Conservation (phyloP, 805 yeast species). For the Teunomyces lycoperdinae region DNA sequence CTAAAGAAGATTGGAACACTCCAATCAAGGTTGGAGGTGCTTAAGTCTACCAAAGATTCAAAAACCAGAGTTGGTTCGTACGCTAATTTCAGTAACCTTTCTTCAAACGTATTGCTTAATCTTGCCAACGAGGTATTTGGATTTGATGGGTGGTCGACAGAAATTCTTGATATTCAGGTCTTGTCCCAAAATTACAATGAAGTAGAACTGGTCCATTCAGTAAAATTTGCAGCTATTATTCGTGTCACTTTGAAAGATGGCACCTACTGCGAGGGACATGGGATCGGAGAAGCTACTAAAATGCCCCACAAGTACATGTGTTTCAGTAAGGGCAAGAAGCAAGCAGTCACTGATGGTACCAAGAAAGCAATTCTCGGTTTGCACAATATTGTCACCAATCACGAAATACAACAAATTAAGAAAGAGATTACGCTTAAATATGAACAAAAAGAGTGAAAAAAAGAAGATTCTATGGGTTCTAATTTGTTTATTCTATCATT, state of each 20-base stretch:
- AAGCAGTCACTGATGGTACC: conserved; percentile 46
- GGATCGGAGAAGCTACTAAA: conserved; percentile 35
- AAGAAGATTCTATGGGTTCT: neutral
- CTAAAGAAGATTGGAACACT: conserved; percentile 45
- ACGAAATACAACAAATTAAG: conserved; percentile 18
- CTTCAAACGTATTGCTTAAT: conserved; percentile 27
- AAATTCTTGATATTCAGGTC: conserved; percentile 26
- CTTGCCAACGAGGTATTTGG: conserved; percentile 55
- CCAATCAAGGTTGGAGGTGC: conserved; percentile 44
- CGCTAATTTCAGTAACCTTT: neutral
- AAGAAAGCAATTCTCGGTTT: conserved; percentile 41
- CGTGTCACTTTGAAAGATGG: conserved; percentile 44
- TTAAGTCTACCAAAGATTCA: conserved; percentile 18
- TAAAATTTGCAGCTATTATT: conserved; percentile 27
- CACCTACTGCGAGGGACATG: conserved; percentile 34
- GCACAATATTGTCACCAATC: conserved; percentile 21
- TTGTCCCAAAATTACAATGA: conserved; percentile 20
- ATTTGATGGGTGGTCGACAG: conserved; percentile 55
- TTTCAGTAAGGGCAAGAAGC: conserved; percentile 42
- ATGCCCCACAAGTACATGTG: conserved; percentile 33
- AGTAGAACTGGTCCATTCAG: conserved; percentile 18
- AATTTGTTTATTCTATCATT: neutral
- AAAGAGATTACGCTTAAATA: neutral
- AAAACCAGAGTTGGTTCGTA: conserved; percentile 5
- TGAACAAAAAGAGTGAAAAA: neutral